Evolutionary conservation across 768 basidiomycete genomes (phyloP).

Genomic region (Termitomyces sp.): DNA sequence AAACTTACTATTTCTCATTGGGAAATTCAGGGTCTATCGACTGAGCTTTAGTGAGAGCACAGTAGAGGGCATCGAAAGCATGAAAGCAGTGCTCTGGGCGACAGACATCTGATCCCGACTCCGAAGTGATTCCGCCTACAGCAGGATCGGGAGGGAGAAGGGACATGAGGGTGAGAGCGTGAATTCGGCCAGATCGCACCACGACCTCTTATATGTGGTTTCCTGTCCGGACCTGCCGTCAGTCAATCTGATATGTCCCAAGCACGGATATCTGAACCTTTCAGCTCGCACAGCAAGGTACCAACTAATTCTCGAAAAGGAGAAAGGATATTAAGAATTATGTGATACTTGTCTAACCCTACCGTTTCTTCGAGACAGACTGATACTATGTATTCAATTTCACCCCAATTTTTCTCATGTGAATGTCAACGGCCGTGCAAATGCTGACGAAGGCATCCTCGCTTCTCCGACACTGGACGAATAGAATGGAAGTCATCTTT

Average conservation of each 20-base stretch:
- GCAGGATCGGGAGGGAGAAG: slow-evolving; percentile 48
- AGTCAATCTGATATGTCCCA: slow-evolving; percentile 4
- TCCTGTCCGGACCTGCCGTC: neutral
- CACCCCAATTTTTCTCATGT: neutral
- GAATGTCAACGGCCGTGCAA: neutral
- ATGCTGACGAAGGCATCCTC: neutral
- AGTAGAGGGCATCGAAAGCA: slow-evolving; percentile 79
- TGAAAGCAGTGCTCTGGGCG: slow-evolving; percentile 72
- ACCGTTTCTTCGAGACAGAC: no score
- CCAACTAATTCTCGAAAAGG: neutral
- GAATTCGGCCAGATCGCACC: slow-evolving; percentile 8
- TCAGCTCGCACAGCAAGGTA: neutral
- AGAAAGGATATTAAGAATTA: neutral
- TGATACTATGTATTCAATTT: neutral
- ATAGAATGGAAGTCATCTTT: no score
- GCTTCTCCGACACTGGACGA: neutral
- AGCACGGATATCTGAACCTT: slow-evolving; percentile 2
- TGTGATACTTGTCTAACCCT: no score
- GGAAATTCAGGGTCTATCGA: slow-evolving; percentile 60
- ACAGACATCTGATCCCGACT: slow-evolving; percentile 45
- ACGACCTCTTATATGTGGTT: neutral
- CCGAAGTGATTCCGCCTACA: slow-evolving; percentile 30
- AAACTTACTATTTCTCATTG: slow-evolving; percentile 73
- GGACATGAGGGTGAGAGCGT: slow-evolving; percentile 39
- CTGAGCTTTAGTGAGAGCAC: slow-evolving; percentile 54